These are phyloP conservation scores for Sechiopsis laciniata DNA, from an alignment of 306 rosid species.

Conservation along the genomic window DNA sequence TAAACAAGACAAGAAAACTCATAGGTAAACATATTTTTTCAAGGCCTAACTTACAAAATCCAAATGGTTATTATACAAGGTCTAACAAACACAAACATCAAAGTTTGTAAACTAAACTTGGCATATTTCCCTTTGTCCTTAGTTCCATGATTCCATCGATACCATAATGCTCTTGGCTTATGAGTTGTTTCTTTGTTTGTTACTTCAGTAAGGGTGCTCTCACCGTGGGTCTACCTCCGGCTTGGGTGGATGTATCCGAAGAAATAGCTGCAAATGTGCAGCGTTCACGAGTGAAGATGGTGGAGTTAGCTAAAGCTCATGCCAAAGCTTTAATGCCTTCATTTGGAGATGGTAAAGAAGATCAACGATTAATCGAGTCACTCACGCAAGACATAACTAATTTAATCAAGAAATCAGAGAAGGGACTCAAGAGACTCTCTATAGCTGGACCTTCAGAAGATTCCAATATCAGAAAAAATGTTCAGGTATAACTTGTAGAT, in stretches of 20 bases:
- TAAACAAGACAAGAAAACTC: too few relatives aligned
- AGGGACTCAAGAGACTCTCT: slow-evolving; percentile 63
- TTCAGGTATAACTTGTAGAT: slow-evolving; percentile 87
- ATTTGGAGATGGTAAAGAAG: slow-evolving; percentile 91
- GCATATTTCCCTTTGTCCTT: neutral
- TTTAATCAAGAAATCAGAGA: slow-evolving; percentile 78
- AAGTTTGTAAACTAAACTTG: neutral
- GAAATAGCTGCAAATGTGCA: slow-evolving; percentile 85
- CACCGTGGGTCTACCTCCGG: slow-evolving; percentile 88
- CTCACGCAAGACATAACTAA: slow-evolving; percentile 77
- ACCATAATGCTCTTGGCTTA: neutral
- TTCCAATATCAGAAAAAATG: slow-evolving; percentile 85
- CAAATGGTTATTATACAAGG: too few relatives aligned
- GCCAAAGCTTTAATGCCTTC: slow-evolving; percentile 93
- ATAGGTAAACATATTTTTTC: too few relatives aligned
- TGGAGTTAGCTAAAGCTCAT: slow-evolving; percentile 79
- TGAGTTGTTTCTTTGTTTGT: slow-evolving; percentile 9
- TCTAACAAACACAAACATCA: neutral
- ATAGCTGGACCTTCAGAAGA: slow-evolving; percentile 90
- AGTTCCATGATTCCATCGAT: neutral
- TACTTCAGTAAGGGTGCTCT: slow-evolving; percentile 58
- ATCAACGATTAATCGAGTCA: slow-evolving; percentile 70
- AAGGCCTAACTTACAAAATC: too few relatives aligned
- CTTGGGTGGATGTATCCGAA: slow-evolving; percentile 96
- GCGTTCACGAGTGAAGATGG: slow-evolving; percentile 75